Base-by-base conservation (phyloP, 148 eudicot genomes). In the Gaultheria prostrata region DNA sequence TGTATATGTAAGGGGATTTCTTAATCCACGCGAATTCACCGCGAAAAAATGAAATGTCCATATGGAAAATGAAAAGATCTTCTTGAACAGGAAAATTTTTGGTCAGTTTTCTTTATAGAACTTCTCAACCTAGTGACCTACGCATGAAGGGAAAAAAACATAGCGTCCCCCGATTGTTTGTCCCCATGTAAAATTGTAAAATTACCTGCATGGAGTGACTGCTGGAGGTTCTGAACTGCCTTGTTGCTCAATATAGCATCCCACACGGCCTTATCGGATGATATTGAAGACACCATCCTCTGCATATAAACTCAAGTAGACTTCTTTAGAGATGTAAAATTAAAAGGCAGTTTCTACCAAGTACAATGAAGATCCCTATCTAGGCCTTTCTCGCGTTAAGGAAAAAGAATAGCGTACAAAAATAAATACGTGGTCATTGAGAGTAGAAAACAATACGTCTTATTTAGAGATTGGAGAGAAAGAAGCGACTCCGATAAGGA, bases 251-350 rank as follows among this genome's bases (percentile, higher is more conserved):
- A 17, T 43, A 92, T 86, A 20, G 95, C 92, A 74, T 88, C 84
- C 95, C 95, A 92, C 46, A 92, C 87, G 26, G 87, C 86, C 84
- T 39, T 71, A 82, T 92, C 95, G 65, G 87, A 81, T 75, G 95
- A 87, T 82, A 92, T 85, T 4, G 93, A 91, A 11, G 77, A 30
- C 13, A 92, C 89, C 87, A 89, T 82, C 76, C 76, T 80, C 95
- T 92, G 83, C 84, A 87, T n/a, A 56, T 26, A 48, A 80, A 33
- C 11, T 71, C 54, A 76, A 17, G 1, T 13, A 9, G 0, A 8
- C 8, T 51, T 39, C 32, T 15, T 26, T 65, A 12, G 15, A 24
- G 30, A n/a, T n/a, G 21, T 26, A 45, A 18, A 76, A 24, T 33
- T 48, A 26, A 76, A 76, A 26, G 18, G 43, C 3, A 69, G 73